Evolutionary conservation across 805 yeast species (phyloP).

Genomic region (Pichia cabralensis): DNA sequence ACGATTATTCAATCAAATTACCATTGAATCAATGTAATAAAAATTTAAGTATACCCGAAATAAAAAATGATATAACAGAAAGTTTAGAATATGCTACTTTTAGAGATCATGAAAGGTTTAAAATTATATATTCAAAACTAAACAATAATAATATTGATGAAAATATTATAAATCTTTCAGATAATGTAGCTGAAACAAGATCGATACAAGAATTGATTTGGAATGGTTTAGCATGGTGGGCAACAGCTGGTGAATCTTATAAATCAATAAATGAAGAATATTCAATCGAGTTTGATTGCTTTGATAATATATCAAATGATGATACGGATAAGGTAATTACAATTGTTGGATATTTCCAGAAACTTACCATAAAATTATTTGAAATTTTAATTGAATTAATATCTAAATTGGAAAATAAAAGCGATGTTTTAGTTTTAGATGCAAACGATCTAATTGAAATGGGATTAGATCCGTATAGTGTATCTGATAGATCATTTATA

Average conservation of each 20-base stretch:
- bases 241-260: constrained; percentile 64
- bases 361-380: constrained; percentile 35
- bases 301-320: constrained; percentile 16
- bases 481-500: constrained; percentile 36
- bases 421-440: neutral
- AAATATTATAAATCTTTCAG: constrained; percentile 7
- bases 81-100: constrained; percentile 23
- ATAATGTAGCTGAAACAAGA: constrained; percentile 29
- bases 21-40: constrained; percentile 9
- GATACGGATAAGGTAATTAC: constrained; percentile 19
- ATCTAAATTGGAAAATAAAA: constrained; percentile 16
- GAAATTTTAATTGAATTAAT: constrained; percentile 27
- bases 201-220: constrained; percentile 52
- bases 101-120: constrained; percentile 29
- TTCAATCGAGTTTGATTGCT: constrained; percentile 26
- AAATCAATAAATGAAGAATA: constrained; percentile 30
- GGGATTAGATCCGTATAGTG: constrained; percentile 49
- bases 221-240: constrained; percentile 81
- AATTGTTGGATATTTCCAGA: constrained; percentile 44
- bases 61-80: constrained; percentile 9
- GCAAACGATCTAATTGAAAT: constrained; percentile 39
- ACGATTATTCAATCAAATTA: constrained; percentile 34
- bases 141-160: constrained; percentile 3
- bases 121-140: constrained; percentile 18
- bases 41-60: constrained; percentile 14